Base-by-base conservation (phyloP, 192 early-diverging fungal genomes). In the Entophlyctis luteolus region DNA sequence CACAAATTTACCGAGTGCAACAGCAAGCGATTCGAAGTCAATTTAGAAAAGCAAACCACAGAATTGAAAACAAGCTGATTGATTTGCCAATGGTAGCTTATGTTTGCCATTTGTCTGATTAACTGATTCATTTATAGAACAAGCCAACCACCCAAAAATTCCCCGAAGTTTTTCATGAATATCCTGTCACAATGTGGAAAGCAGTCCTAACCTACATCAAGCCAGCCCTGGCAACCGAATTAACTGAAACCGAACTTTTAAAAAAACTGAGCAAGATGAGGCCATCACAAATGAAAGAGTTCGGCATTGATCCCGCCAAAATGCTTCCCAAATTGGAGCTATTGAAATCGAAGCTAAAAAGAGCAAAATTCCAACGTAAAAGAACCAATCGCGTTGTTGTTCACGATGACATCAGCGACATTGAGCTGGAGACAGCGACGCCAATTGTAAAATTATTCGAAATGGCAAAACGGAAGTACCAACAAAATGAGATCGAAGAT, bases 121-220 rank as follows among this genome's bases (percentile, higher is more conserved):
- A 45, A 10, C n/a, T 45, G 29, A 53, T 12, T 53, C 14, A 53
- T 53, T 27, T 35, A 34, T 57, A 28, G 33, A 66, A 66, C 23
- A 55, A 5, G 5, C 25, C 34, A 20, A 27, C 37, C 14, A 31
- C 6, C 3, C 18, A 38, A 54, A 54, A 37, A 8, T 66, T 49
- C 37, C 74, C 72, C 29, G 73, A 77, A 20, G 72, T 79, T 62
- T 62, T 81, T 2, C 14, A 65, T 8, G 39, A 67, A 0, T 84
- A 77, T 57, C 82, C 82, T 12, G 52, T 78, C 3, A 76, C 78
- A 32, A 84, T 84, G 82, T 74, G 77, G 37, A 75, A 72, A 35
- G 77, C 82, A 3, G 82, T 78, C 18, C 38, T 84, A 23, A 68
- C 81, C 2, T 84, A 82, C 53, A 22, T 73, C 4, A 70, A 72